Conservation (phyloP, 371 early-diverging fungal species). For the Encephalitozoon hellem region DNA sequence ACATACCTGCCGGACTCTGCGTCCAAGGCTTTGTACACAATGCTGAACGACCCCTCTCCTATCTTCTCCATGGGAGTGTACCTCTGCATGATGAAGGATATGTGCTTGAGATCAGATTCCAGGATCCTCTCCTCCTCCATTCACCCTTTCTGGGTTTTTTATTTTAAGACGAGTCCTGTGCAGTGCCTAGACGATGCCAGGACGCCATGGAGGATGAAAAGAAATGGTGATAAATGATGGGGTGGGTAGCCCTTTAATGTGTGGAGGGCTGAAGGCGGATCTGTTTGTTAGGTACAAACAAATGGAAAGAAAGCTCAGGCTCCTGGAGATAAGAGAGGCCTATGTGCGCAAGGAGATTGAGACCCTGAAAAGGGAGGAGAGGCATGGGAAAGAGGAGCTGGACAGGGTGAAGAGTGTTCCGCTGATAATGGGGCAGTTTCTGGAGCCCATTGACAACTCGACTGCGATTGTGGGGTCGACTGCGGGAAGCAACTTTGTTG, state of each 20-base stretch:
- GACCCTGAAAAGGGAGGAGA: conserved; percentile 83
- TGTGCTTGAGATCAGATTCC: background rate
- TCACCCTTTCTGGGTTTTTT: conserved; percentile 4
- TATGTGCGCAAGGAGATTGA: conserved; percentile 94
- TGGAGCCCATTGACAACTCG: conserved; percentile 91
- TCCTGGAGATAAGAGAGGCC: conserved; percentile 88
- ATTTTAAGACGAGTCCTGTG: background rate
- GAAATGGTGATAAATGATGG: background rate
- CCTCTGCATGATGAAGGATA: background rate
- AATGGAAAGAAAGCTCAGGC: conserved; percentile 66
- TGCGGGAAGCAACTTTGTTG: conserved; percentile 84
- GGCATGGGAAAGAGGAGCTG: conserved; percentile 81
- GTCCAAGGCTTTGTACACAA: conserved; percentile 76
- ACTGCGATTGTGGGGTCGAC: conserved; percentile 94
- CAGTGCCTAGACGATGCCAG: background rate
- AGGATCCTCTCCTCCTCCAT: background rate
- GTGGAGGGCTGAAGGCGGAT: background rate
- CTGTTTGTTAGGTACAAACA: conserved; percentile 33
- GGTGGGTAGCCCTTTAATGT: background rate
- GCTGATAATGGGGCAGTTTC: conserved; percentile 93
- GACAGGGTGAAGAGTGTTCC: conserved; percentile 96
- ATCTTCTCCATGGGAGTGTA: conserved; percentile 38
- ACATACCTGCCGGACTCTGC: conserved; percentile 64
- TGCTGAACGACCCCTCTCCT: conserved; percentile 74
- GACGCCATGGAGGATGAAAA: background rate